Conservation (phyloP, 331 rosid genomes). For the Stylosanthes scabra region DNA sequence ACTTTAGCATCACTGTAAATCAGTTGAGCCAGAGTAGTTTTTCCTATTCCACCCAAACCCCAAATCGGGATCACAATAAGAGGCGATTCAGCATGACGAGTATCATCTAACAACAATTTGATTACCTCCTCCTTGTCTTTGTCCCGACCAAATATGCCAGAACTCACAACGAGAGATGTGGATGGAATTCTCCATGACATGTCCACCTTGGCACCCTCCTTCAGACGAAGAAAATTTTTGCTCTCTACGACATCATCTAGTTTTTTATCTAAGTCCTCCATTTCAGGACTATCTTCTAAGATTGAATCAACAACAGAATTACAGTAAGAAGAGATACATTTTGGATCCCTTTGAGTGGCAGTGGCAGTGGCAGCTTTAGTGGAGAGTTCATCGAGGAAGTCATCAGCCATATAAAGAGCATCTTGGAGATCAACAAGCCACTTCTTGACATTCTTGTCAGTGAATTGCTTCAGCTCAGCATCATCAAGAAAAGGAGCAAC, state of each 20-base stretch:
- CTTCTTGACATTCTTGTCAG: too few species aligned
- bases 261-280: constrained; percentile 5
- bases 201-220: not conserved
- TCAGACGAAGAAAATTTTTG: constrained; percentile 28
- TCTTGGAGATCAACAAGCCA: constrained; percentile 25
- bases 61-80: too few species aligned
- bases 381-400: constrained; percentile 26
- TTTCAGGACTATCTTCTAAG: too few species aligned
- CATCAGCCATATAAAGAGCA: constrained; percentile 20
- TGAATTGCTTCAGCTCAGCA: too few species aligned
- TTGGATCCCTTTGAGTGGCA: not conserved
- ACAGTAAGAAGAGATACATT: not conserved
- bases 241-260: not conserved
- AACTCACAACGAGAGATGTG: constrained; percentile 23
- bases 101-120: not conserved
- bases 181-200: constrained; percentile 27
- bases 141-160: constrained; percentile 24
- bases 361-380: not conserved
- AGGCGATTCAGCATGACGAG: not conserved
- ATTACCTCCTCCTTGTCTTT: constrained; percentile 21
- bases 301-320: too few species aligned
- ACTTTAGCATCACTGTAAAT: too few species aligned
- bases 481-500: too few species aligned
- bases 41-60: too few species aligned
- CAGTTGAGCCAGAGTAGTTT: too few species aligned